Percentiles rank a stretch among this genome's conserved stretches.
Evolutionary conservation across 2,329 filamentous ascomycete species (phyloP).

Genomic region (Trichoderma afroharzianum): DNA sequence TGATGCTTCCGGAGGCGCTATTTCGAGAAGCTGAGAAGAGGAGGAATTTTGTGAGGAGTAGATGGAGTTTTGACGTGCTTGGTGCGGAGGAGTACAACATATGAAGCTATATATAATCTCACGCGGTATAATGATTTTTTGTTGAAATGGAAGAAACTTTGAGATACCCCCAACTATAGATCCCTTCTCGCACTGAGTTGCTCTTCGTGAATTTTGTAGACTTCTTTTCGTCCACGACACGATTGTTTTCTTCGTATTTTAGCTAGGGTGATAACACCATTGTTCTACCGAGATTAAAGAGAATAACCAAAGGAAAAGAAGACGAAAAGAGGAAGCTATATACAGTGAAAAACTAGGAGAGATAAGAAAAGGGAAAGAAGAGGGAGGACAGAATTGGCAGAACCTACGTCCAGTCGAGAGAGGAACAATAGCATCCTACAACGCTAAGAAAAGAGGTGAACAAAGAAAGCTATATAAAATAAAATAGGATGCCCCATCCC

Average conservation of each 20-base stretch:
- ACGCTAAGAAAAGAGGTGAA: not conserved
- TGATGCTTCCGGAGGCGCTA: not conserved
- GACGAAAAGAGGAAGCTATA: not conserved
- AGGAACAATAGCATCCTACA: not conserved
- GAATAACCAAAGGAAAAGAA: not conserved
- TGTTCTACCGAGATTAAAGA: slow-evolving; percentile 13
- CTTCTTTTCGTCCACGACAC: not conserved
- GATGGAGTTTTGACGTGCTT: not conserved
- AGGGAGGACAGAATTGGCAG: not conserved
- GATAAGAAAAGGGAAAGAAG: not conserved
- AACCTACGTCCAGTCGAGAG: not conserved
- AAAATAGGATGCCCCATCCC: not conserved
- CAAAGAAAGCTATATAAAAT: not conserved
- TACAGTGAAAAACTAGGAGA: not conserved
- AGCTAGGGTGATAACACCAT: not conserved
- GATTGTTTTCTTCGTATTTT: not conserved
- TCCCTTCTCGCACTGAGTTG: not conserved
- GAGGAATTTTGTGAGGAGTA: not conserved
- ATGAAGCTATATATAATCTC: not conserved
- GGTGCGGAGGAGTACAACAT: not conserved
- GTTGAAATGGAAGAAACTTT: not conserved
- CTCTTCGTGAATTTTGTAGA: not conserved
- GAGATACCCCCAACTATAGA: slow-evolving; percentile 3
- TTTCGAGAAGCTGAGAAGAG: not conserved
- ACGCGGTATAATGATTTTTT: slow-evolving; percentile 1